These are phyloP conservation scores for Cryomyces minteri DNA, from an alignment of 495 filamentous ascomycete genomes.

Conservation along the genomic window DNA sequence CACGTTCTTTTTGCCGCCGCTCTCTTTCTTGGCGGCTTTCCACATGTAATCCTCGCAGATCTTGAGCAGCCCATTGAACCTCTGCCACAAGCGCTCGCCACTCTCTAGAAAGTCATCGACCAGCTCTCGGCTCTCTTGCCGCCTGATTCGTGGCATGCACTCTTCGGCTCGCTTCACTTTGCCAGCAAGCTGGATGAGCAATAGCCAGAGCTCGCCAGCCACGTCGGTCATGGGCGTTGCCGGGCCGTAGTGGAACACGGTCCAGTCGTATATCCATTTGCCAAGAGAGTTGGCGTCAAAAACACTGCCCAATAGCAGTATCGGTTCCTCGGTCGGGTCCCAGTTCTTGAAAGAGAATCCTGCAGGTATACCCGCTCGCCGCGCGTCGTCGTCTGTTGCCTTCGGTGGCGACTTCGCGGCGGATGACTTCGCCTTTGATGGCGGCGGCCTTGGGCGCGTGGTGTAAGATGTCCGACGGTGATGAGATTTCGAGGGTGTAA, in stretches of 20 bases:
- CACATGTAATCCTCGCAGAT: conserved; percentile 87
- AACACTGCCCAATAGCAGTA: conserved; percentile 84
- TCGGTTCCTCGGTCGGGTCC: conserved; percentile 86
- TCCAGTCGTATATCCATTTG: conserved; percentile 99
- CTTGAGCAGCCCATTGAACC: conserved; percentile 75
- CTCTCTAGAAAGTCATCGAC: conserved; percentile 85
- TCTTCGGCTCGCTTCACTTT: conserved; percentile 89
- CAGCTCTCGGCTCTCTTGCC: conserved; percentile 54
- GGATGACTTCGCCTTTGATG: conserved; percentile 1
- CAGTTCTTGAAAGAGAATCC: conserved; percentile 98
- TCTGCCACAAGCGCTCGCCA: conserved; percentile 71
- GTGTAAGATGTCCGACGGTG: not conserved
- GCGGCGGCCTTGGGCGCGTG: conserved; percentile 21
- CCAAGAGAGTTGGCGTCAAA: conserved; percentile 96
- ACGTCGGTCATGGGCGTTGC: conserved; percentile 78
- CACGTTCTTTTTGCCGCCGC: conserved; percentile 35
- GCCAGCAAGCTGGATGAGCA: conserved; percentile 87
- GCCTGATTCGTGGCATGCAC: conserved; percentile 53
- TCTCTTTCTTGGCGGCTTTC: conserved; percentile 48
- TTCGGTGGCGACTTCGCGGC: conserved; percentile 28
- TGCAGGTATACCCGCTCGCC: conserved; percentile 60
- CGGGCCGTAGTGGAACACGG: conserved; percentile 76
- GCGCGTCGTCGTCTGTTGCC: conserved; percentile 76
- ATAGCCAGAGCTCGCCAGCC: conserved; percentile 86
- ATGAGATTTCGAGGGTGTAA: conserved; percentile 4